Evolutionary conservation across 306 rosid genomes (phyloP), one percentile per base, ranked within the genome.

Genomic region (Castanea crenata): DNA sequence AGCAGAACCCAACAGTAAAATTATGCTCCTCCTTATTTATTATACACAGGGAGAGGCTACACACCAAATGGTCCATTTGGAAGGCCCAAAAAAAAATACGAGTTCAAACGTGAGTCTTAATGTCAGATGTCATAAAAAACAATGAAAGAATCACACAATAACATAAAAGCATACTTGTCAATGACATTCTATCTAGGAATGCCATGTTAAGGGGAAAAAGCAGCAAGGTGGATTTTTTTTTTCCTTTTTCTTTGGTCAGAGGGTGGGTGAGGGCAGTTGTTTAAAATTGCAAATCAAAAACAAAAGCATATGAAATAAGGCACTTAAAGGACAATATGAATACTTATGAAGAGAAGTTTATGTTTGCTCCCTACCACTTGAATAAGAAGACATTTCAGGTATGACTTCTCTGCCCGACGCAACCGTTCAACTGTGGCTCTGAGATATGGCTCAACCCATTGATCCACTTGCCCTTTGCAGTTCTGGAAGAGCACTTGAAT

Each of bases 391-490:
- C 98, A 92, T 78, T 92, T 94, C 79, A 94, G 82, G 82, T 91
- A 87, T 31, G 97, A 58, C 64, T 91, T 94, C 78, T 92, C 92
- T 70, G 97, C 79, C 69, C 93, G 88, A 29, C 49, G 93, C 83
- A 94, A 79, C 31, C 98, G 91, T 76, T 94, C 72, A 35, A 68
- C 72, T 1, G 97, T 86, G 71, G 90, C 76, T 83, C 92, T 91
- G 71, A 94, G 90, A 83, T 94, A 94, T 27, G 95, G 97, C 76
- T 92, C 98, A 80, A 94, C 93, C 98, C 98, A 94, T 19, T 88
- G 97, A 86, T 94, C 98, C 84, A 92, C 97, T 82, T 91, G 98
- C 78, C 97, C 97, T 84, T 83, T 88, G 78, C 98, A 94, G 71
- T 94, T 92, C 87, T 92, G 98, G 77, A 94, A 92, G 84, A 94